These are phyloP conservation scores for Fusarium redolens DNA, from an alignment of 2,329 filamentous ascomycete genomes.

Conservation along the genomic window DNA sequence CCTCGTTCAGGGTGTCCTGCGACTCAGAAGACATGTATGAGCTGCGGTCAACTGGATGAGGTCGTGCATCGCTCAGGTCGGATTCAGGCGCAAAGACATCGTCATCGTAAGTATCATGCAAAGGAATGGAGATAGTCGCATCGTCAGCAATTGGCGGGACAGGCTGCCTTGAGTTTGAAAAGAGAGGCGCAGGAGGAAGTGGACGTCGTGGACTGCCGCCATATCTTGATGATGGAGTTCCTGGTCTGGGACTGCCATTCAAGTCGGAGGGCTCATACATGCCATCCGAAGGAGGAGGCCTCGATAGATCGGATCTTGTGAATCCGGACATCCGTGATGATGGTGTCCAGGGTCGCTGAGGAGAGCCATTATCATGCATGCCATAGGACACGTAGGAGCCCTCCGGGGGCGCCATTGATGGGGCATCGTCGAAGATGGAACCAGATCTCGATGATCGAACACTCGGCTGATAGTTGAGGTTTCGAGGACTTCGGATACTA, in stretches of 20 bases:
- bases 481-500: conserved; percentile 57
- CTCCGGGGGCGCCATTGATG: conserved; percentile 71
- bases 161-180: conserved; percentile 66
- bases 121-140: conserved; percentile 77
- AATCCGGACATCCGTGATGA: conserved; percentile 63
- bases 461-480: conserved; percentile 62
- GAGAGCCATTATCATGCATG: conserved; percentile 55
- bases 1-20: conserved; percentile 66
- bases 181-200: conserved; percentile 88
- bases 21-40: conserved; percentile 66
- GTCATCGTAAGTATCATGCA: conserved; percentile 67
- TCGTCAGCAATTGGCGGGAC: conserved; percentile 71
- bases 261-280: conserved; percentile 89
- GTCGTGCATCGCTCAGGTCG: conserved; percentile 64
- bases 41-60: conserved; percentile 61
- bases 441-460: conserved; percentile 60
- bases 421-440: conserved; percentile 67
- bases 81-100: conserved; percentile 78
- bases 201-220: conserved; percentile 88
- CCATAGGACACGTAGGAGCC: conserved; percentile 71
- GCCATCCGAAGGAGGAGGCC: conserved; percentile 76
- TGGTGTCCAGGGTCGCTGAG: conserved; percentile 70
- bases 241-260: conserved; percentile 89
- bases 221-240: conserved; percentile 89
- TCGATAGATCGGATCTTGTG: conserved; percentile 55